Evolutionary conservation across 345 rosid genomes (phyloP), one percentile per base, ranked within the genome.

Genomic region (Syzygium oleosum): DNA sequence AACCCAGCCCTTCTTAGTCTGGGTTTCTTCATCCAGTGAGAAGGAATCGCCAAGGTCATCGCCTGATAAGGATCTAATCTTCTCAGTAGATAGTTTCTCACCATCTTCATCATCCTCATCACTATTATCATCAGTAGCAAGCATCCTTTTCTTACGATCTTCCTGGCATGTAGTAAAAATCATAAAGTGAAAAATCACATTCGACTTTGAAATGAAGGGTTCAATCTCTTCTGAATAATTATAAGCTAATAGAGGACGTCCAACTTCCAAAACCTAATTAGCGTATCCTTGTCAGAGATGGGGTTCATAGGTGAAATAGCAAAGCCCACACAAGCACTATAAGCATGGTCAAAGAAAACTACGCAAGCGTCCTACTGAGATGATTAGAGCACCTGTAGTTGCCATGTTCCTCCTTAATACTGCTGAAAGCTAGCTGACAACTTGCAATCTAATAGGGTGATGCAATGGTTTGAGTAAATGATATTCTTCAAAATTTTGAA

Each of bases 11-110:
- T 91, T 95, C 91, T 78, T 92, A 84, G 88, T 54, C 46, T 90
- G 90, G 73, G 90, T 87, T 85, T 96, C 93, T 73, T 94, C 97
- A 73, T 93, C 96, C 85, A 92, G 86, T 29, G 96, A 89, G 87
- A 98, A 98, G 41, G 97, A 96, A 92, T 96, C 99, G 87, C 98
- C 98, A 87, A 95, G 98, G 92, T 96, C 98, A 91, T 96, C 99
- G 15, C 98, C 98, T 77, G 98, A 96, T 87, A 91, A 80, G 38
- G 94, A 85, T 85, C 90, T 92, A 78, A 79, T 88, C 92, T 86
- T 91, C 91, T 90, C 91, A 85, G 85, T 46, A 46, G 89, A 89
- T 52, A 90, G 84, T 90, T 88, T 92, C 68, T 92, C 94, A 77
- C 21, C 89, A 88, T 90, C 93, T 88, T 93, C 95, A 85, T 93